Evolutionary conservation across 495 filamentous ascomycete genomes (phyloP).

Genomic region (Aspergillus heteromorphus): DNA sequence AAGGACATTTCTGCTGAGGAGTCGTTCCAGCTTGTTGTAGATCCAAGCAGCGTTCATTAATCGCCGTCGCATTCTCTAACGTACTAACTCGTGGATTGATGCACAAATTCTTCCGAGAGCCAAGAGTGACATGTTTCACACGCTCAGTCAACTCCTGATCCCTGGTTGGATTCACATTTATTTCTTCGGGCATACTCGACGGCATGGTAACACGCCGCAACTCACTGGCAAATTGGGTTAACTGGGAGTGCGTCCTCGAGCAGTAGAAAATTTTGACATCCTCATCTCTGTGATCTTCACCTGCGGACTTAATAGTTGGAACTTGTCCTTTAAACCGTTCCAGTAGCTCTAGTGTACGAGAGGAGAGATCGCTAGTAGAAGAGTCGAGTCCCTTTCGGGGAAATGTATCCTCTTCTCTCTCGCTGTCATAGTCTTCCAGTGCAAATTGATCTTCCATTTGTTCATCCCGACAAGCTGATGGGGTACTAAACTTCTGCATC

Average conservation of each 20-base stretch:
- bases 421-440: slow-evolving; percentile 76
- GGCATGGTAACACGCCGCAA: slow-evolving; percentile 77
- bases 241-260: slow-evolving; percentile 90
- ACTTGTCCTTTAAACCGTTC: slow-evolving; percentile 33
- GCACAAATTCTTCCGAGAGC: slow-evolving; percentile 87
- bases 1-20: slow-evolving; percentile 66
- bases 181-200: slow-evolving; percentile 42
- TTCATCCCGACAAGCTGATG: slow-evolving; percentile 21
- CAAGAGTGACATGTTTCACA: slow-evolving; percentile 81
- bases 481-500: slow-evolving; percentile 28
- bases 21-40: slow-evolving; percentile 71
- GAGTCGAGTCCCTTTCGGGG: slow-evolving; percentile 11
- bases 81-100: slow-evolving; percentile 78
- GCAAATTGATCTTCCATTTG: slow-evolving; percentile 69
- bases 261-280: slow-evolving; percentile 86
- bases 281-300: slow-evolving; percentile 47
- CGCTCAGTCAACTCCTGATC: slow-evolving; percentile 46
- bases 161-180: slow-evolving; percentile 21
- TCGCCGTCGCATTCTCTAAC: slow-evolving; percentile 68
- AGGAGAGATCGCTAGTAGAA: slow-evolving; percentile 33
- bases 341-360: slow-evolving; percentile 38
- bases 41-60: slow-evolving; percentile 93
- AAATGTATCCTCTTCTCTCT: slow-evolving; percentile 37
- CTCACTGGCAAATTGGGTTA: slow-evolving; percentile 91
- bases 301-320: slow-evolving; percentile 31